These are phyloP conservation scores for Mortierella sp. DNA, from an alignment of 371 early-diverging fungal genomes.

Conservation along the genomic window DNA sequence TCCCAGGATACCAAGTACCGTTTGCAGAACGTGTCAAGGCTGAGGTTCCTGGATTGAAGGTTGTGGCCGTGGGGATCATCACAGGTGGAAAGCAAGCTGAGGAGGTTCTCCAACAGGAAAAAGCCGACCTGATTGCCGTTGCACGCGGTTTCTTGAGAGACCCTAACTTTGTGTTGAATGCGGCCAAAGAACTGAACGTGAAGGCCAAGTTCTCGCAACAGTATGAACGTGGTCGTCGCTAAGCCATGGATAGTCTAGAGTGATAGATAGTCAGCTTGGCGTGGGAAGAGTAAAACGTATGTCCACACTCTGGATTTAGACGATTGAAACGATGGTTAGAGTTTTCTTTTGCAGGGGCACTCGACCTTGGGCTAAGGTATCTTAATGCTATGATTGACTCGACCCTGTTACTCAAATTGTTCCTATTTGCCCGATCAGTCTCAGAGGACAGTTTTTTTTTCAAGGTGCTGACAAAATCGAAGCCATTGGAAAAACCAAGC, in stretches of 20 bases:
- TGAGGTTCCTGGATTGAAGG: constrained; percentile 63
- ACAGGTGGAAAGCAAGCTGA: constrained; percentile 74
- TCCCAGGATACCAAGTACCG: constrained; percentile 78
- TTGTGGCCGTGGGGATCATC: constrained; percentile 84
- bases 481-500: too few relatives aligned
- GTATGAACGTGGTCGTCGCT: constrained; percentile 60
- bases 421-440: too few relatives aligned
- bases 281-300: too few relatives aligned
- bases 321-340: too few relatives aligned
- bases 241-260: not conserved
- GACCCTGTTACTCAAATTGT: too few relatives aligned
- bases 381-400: too few relatives aligned
- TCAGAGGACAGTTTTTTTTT: too few relatives aligned
- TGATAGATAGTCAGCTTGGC: too few relatives aligned
- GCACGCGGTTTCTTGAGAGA: constrained; percentile 84
- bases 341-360: not conserved
- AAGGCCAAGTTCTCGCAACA: constrained; percentile 75
- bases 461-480: too few relatives aligned
- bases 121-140: constrained; percentile 81
- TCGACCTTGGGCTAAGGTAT: too few relatives aligned
- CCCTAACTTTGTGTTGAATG: constrained; percentile 62
- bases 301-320: too few relatives aligned
- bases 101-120: constrained; percentile 65
- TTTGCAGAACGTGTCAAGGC: constrained; percentile 69
- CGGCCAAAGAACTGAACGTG: constrained; percentile 72